Evolutionary conservation across 768 basidiomycete genomes (phyloP).

Genomic region (Dentipellis fragilis): DNA sequence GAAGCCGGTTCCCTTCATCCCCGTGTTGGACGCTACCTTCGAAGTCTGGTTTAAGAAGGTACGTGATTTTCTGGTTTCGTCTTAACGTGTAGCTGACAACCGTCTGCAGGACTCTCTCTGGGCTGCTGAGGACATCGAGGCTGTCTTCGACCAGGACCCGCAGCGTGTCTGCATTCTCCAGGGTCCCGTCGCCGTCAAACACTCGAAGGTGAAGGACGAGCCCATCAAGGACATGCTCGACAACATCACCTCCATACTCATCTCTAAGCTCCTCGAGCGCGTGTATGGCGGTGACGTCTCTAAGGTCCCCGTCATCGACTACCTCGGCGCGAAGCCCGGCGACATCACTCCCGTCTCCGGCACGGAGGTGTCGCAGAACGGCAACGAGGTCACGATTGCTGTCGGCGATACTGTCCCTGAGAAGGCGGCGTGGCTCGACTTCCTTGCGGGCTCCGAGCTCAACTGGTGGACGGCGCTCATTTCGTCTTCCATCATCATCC

Average conservation of each 20-base stretch:
- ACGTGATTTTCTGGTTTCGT: constrained; percentile 12
- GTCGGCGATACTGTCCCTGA: constrained; percentile 48
- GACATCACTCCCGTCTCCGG: constrained; percentile 29
- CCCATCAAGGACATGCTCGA: constrained; percentile 90
- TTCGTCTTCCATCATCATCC: constrained; percentile 74
- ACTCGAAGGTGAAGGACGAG: constrained; percentile 82
- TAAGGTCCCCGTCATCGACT: constrained; percentile 75
- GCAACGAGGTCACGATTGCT: constrained; percentile 37
- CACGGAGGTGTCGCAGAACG: constrained; percentile 31
- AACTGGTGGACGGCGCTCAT: constrained; percentile 84
- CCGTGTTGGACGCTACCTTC: constrained; percentile 84
- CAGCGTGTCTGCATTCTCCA: constrained; percentile 97
- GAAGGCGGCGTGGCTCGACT: constrained; percentile 68
- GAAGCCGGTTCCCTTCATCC: constrained; percentile 98
- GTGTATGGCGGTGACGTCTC: constrained; percentile 69
- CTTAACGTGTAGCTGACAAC: constrained; percentile 3
- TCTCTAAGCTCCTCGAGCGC: constrained; percentile 66
- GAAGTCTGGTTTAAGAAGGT: constrained; percentile 99
- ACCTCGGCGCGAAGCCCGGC: constrained; percentile 51
- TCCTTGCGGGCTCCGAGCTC: constrained; percentile 70
- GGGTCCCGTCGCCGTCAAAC: constrained; percentile 90
- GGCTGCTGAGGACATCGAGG: constrained; percentile 97
- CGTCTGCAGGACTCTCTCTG: constrained; percentile 79
- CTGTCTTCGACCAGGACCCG: constrained; percentile 97
- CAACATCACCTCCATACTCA: constrained; percentile 71